Base-by-base conservation (phyloP, 768 basidiomycete genomes). In the Chalciporus piperatus region DNA sequence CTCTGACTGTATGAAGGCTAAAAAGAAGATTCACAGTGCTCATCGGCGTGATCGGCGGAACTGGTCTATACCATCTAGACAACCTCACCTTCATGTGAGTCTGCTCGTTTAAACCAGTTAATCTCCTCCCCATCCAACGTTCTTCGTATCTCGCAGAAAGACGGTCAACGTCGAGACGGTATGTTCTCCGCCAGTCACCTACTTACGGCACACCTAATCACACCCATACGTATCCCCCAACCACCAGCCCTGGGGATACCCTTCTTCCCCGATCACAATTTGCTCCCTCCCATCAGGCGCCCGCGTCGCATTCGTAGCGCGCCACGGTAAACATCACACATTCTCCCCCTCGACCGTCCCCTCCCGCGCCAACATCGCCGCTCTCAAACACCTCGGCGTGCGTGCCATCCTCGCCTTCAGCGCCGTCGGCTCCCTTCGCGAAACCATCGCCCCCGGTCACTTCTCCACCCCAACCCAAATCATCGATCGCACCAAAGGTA, bases 401-500 rank as follows among this genome's bases (percentile, higher is more conserved):
- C 82, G 85, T 57, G 90, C 84, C 44, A 82, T 98, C 66, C 76
- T 98, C 58, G 93, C 94, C 7, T 98, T 98, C 78, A 90, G 88
- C 33, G 95, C 96, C 16, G 96, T 98, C 41, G 96, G 96, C 23
- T 94, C 91, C 9, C 79, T 99, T 11, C 82, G 92, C 39, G 96
- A 99, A 67, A 93, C 97, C 62, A 91, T 98, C 69, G 68, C 82
- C 28, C 94, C 94, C 0, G 94, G 96, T 22, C 84, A 92, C 54
- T 93, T 98, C 69, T 77, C 82, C 47, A 81, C 98, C 39, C 94
- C 95, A 2, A 76, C 79, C 30, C 95, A 98, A 70, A 88, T 98
- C 73, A 98, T 98, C 69, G 96, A 98, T 69, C 82, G 96, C 47
- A 98, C 95, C 22, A 98, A 98, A 72, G 92, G 94, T 11, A 74